Base-by-base conservation (phyloP, 805 yeast genomes). In the Teunomyces gatunensis region DNA sequence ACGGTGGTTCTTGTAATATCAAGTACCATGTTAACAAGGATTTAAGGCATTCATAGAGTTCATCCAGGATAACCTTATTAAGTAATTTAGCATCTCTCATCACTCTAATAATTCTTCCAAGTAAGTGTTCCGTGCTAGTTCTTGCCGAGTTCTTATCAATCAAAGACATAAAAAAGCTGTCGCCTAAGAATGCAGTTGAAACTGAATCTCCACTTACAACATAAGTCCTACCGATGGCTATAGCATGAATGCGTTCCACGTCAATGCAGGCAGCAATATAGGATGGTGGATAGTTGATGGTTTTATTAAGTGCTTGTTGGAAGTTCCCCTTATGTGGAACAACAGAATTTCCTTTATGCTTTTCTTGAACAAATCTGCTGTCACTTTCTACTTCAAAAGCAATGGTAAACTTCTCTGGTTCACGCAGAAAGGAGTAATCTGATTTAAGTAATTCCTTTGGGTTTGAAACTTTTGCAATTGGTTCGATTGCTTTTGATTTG, bases 321-420 rank as follows among this genome's bases (percentile, higher is more conserved):
- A 37, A 25, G 23, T 9, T 37, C 2, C 9, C 23, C 21, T 9
- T 27, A n/a, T 5, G 45, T 15, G 15, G 44, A 6, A 25, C 12
- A 12, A n/a, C 11, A 17, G 11, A 35, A n/a, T 3, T 18, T 13
- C 39, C n/a, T 39, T 25, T 9, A 27, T 18, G 34, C 21, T 35
- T 33, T 6, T 35, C 35, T 39, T 47, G 47, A 2, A 57, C 52
- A 35, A 52, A 60, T 18, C 47, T 54, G 9, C 46, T 49, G 3
- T 54, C 50, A 42, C 71, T 68, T 41, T 71, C 76, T 0, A 63
- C 70, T 50, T 72, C 77, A 42, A 65, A 54, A 0, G 51, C 64
- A 2, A 66, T 61, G 2, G 75, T 71, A 32, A 59, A 50, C 29
- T 52, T 47, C 13, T 50, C 40, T 1, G 75, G 74, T 20, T 53